Conservation (phyloP, 176 grass and related monocot genomes). For the Zea mays region DNA sequence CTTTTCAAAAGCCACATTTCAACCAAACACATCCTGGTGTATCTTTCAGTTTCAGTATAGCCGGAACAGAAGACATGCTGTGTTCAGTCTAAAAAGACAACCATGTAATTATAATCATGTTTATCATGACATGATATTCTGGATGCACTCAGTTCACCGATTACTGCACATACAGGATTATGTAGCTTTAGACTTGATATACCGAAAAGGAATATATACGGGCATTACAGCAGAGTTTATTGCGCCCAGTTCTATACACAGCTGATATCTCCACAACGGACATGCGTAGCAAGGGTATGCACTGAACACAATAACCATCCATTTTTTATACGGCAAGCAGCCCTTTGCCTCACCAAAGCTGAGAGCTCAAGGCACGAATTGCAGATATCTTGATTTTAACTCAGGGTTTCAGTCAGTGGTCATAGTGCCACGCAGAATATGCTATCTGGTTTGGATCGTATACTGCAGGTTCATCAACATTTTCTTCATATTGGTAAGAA, state of each 20-base stretch:
- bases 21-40: too few relatives aligned
- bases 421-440: slow-evolving; percentile 59
- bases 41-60: too few relatives aligned
- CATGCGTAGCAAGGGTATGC: too few relatives aligned
- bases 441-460: slow-evolving; percentile 47
- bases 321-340: background rate
- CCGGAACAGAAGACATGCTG: too few relatives aligned
- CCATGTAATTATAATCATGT: background rate
- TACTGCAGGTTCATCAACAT: slow-evolving; percentile 39
- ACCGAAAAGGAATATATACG: background rate
- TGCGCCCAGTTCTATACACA: slow-evolving; percentile 19
- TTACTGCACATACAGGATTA: background rate
- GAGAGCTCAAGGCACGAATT: background rate
- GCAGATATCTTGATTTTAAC: background rate
- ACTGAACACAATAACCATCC: background rate
- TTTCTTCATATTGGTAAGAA: slow-evolving; percentile 32
- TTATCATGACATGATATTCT: background rate
- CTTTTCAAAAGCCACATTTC: too few relatives aligned
- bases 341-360: background rate
- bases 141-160: background rate
- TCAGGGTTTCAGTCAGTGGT: slow-evolving; percentile 34
- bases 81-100: too few relatives aligned
- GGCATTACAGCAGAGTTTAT: slow-evolving; percentile 16
- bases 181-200: background rate
- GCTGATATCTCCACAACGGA: background rate